Evolutionary conservation across 1,139 yeast species (phyloP).

Genomic region (Ashbya aceris): DNA sequence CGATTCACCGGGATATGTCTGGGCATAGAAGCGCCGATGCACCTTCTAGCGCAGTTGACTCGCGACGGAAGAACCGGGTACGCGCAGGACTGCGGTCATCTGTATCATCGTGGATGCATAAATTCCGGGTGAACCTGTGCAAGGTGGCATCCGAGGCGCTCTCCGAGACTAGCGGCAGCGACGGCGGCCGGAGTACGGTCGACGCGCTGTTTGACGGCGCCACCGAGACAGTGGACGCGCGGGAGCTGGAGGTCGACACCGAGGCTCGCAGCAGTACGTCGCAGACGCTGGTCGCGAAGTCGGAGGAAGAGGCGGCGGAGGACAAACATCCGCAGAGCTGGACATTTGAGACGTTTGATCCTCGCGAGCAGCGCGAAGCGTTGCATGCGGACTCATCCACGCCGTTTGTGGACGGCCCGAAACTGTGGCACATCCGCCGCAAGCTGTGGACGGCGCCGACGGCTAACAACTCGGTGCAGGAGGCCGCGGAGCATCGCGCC

Average conservation of each 20-base stretch:
- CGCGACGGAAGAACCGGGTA: not conserved
- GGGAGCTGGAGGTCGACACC: not conserved
- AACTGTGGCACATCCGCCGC: constrained; percentile 53
- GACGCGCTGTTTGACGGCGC: constrained; percentile 7
- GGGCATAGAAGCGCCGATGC: too few species aligned
- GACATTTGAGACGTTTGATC: constrained; percentile 27
- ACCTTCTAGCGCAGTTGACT: too few species aligned
- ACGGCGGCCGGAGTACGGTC: constrained; percentile 6
- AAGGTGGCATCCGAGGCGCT: constrained; percentile 9
- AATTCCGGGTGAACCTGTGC: constrained; percentile 5
- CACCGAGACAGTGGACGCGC: not conserved
- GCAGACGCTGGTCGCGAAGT: not conserved
- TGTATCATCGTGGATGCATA: constrained; percentile 3
- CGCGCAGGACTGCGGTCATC: not conserved
- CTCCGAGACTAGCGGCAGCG: constrained; percentile 8
- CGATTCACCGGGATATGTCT: too few species aligned
- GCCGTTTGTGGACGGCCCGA: constrained; percentile 38
- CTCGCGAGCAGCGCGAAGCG: constrained; percentile 26
- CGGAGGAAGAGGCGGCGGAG: too few species aligned
- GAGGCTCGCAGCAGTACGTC: not conserved
- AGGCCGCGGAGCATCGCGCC: constrained; percentile 17
- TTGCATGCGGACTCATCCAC: constrained; percentile 22
- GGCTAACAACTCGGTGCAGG: constrained; percentile 15
- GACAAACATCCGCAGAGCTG: not conserved
- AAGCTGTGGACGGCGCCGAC: constrained; percentile 44